Evolutionary conservation across 352 stramenopile genomes (phyloP).

Genomic region (Globisporangium cystogenes): DNA sequence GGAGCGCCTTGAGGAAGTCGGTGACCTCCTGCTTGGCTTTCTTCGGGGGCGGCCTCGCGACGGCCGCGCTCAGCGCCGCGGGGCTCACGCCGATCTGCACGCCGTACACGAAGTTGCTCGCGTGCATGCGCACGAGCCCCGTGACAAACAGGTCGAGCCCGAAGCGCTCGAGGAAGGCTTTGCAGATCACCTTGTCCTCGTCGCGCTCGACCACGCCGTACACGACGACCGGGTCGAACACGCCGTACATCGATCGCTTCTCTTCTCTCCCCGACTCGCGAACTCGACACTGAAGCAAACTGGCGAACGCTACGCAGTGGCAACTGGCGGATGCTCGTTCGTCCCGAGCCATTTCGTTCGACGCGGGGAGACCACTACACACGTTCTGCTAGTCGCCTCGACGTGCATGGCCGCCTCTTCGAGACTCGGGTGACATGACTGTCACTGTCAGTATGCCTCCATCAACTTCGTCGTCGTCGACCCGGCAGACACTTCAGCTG

Average conservation of each 20-base stretch:
- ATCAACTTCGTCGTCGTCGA: background rate
- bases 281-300: background rate
- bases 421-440: too few relatives aligned
- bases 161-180: background rate
- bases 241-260: background rate
- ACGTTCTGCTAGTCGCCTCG: too few relatives aligned
- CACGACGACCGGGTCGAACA: background rate
- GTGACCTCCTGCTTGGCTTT: background rate
- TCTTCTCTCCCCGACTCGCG: too few relatives aligned
- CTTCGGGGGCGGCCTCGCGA: background rate
- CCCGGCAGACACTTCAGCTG: conserved; percentile 62
- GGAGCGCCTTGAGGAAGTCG: background rate
- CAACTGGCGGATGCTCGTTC: too few relatives aligned
- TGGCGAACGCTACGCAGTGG: too few relatives aligned
- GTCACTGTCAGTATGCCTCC: too few relatives aligned
- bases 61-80: background rate
- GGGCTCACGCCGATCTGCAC: background rate
- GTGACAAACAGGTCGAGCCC: background rate
- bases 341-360: too few relatives aligned
- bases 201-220: background rate
- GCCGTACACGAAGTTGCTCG: background rate
- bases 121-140: background rate
- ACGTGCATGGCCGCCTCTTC: too few relatives aligned
- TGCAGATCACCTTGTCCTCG: background rate
- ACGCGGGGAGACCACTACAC: too few relatives aligned